Conservation (phyloP, 2,329 filamentous ascomycete genomes). For the Penicillium psychrosexuale region DNA sequence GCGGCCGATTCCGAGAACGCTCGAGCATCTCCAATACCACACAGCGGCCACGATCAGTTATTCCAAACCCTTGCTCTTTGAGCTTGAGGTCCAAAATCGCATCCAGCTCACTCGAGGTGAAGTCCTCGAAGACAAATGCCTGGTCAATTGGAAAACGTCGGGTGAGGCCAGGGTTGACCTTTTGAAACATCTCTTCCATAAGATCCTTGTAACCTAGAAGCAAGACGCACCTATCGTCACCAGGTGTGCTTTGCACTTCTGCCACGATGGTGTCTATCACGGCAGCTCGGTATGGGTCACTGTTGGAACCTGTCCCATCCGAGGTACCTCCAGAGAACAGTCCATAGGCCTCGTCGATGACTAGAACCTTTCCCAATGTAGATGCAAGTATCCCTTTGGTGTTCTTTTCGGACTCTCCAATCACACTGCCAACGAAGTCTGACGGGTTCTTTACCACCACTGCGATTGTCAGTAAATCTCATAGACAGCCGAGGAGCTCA, state of each 20-base stretch:
- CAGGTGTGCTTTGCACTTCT: conserved; percentile 66
- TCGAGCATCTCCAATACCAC: conserved; percentile 60
- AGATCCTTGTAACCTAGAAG: conserved; percentile 67
- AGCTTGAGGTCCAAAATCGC: conserved; percentile 64
- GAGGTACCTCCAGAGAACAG: conserved; percentile 46
- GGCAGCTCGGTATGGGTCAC: conserved; percentile 57
- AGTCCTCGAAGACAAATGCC: conserved; percentile 69
- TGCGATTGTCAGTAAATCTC: conserved; percentile 26
- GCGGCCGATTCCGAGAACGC: conserved; percentile 59
- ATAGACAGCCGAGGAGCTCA: conserved; percentile 14
- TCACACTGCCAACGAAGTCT: conserved; percentile 63
- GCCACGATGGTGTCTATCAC: conserved; percentile 73
- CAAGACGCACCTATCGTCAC: conserved; percentile 70
- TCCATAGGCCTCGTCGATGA: conserved; percentile 78
- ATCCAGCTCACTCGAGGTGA: conserved; percentile 55
- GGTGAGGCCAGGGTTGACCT: conserved; percentile 66
- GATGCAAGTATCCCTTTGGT: conserved; percentile 69
- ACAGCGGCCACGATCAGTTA: conserved; percentile 51
- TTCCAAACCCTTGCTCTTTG: conserved; percentile 52
- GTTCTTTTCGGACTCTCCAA: conserved; percentile 67
- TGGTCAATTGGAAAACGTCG: conserved; percentile 63
- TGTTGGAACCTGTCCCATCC: conserved; percentile 25
- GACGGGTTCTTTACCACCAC: conserved; percentile 69
- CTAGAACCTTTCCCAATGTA: conserved; percentile 68
- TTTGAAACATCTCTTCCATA: conserved; percentile 71